Evolutionary conservation across 192 early-diverging fungal genomes (phyloP).

Genomic region (Podila clonocystis): DNA sequence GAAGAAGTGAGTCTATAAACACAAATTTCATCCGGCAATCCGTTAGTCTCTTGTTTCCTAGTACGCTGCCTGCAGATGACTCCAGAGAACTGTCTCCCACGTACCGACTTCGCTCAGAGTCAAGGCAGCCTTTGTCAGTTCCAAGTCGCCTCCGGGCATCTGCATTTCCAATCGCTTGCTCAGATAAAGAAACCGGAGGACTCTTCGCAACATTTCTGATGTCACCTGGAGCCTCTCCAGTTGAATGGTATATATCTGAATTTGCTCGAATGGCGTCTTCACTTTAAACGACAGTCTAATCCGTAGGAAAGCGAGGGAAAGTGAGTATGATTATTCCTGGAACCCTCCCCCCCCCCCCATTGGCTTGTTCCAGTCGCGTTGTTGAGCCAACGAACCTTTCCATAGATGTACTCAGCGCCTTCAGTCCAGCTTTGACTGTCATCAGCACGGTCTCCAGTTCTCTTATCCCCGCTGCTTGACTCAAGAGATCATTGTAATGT

Average conservation of each 20-base stretch:
- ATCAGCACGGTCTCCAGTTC: conserved; percentile 64
- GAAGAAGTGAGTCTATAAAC: conserved; percentile 58
- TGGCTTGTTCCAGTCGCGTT: background rate
- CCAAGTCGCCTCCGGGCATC: conserved; percentile 50
- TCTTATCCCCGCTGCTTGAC: conserved; percentile 73
- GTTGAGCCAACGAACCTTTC: conserved; percentile 50
- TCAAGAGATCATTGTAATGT: conserved; percentile 74
- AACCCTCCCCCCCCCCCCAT: background rate
- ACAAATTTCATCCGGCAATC: background rate
- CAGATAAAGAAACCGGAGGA: conserved; percentile 71
- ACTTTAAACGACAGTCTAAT: conserved; percentile 68
- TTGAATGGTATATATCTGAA: conserved; percentile 69
- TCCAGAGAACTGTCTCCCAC: conserved; percentile 5
- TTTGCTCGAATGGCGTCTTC: conserved; percentile 65
- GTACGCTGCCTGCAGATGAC: background rate
- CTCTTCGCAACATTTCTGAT: conserved; percentile 66
- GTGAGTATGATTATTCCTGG: no score
- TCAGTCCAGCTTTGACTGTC: conserved; percentile 63
- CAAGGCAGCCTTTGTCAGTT: conserved; percentile 64
- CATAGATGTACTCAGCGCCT: conserved; percentile 64
- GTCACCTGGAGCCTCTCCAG: conserved; percentile 70
- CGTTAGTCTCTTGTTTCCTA: no score
- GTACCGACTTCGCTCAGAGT: conserved; percentile 70
- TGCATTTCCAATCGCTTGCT: conserved; percentile 66
- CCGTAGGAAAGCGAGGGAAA: no score